Percentiles rank a stretch among this genome's conserved stretches.
phyloP scores from a whole-genome alignment of 148 eudicot species.

The Gaultheria prostrata region DNA sequence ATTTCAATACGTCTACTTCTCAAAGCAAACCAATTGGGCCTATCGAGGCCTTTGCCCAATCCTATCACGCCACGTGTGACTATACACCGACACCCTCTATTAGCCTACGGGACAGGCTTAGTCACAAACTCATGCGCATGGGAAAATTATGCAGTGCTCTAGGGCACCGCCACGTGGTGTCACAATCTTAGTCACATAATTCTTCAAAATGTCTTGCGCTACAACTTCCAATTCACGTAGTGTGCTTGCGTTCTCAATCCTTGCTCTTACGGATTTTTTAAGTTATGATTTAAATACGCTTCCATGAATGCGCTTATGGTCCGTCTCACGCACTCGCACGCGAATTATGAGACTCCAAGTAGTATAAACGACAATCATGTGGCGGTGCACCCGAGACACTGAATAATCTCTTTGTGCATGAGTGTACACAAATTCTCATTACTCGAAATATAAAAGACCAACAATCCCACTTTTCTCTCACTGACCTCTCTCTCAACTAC shows the following conservation, averaged over 20 bases:
- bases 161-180: background rate
- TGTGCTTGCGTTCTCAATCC: no score
- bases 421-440: background rate
- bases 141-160: background rate
- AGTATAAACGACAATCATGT: no score
- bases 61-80: constrained; percentile 5
- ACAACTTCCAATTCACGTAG: no score
- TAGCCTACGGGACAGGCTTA: constrained; percentile 21
- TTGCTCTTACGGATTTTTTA: no score
- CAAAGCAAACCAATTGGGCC: constrained; percentile 20
- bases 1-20: background rate
- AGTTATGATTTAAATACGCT: no score
- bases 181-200: no score
- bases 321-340: no score
- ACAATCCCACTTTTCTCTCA: background rate
- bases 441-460: background rate
- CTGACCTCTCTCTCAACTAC: background rate
- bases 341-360: no score
- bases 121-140: constrained; percentile 13
- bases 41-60: constrained; percentile 27
- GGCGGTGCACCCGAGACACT: background rate
- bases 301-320: no score
- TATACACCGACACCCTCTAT: constrained; percentile 25
- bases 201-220: no score
- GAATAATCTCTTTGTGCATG: background rate